Percentiles rank a stretch among this genome's conserved stretches.
Conservation (phyloP, 2,329 filamentous ascomycete species). For the Fusarium sambucinum region DNA sequence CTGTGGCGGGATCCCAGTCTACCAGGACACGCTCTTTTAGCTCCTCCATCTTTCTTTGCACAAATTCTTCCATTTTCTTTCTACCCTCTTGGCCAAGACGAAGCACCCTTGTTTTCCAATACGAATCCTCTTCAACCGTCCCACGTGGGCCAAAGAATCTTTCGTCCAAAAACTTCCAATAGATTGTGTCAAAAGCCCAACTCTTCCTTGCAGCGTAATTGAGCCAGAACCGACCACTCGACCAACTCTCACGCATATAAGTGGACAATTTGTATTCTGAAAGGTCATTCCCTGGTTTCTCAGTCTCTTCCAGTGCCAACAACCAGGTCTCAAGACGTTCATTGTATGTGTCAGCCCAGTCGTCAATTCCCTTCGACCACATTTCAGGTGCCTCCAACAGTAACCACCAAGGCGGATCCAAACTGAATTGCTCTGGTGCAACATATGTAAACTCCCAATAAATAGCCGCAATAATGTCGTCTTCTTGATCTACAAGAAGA, state of each 20-base stretch:
- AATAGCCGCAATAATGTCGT: background rate
- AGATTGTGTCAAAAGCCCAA: background rate
- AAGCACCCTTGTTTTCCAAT: background rate
- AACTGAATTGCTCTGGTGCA: background rate
- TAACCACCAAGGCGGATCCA: background rate
- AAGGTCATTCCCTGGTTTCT: accelerated
- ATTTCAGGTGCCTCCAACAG: background rate
- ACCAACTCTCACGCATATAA: background rate
- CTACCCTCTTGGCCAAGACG: background rate
- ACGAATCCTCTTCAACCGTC: accelerated
- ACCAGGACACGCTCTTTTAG: background rate
- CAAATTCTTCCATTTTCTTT: background rate
- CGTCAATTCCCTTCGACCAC: accelerated
- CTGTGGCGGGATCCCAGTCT: background rate
- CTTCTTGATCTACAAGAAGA: background rate
- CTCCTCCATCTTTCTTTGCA: background rate
- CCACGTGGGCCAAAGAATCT: background rate
- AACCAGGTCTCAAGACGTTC: background rate
- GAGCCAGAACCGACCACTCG: background rate
- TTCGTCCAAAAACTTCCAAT: background rate
- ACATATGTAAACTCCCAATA: background rate
- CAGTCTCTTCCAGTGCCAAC: background rate
- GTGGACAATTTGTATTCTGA: background rate
- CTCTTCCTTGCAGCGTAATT: background rate
- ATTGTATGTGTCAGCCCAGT: accelerated